phyloP scores from a whole-genome alignment of 768 basidiomycete genomes.

The Collybiopsis luxurians region DNA sequence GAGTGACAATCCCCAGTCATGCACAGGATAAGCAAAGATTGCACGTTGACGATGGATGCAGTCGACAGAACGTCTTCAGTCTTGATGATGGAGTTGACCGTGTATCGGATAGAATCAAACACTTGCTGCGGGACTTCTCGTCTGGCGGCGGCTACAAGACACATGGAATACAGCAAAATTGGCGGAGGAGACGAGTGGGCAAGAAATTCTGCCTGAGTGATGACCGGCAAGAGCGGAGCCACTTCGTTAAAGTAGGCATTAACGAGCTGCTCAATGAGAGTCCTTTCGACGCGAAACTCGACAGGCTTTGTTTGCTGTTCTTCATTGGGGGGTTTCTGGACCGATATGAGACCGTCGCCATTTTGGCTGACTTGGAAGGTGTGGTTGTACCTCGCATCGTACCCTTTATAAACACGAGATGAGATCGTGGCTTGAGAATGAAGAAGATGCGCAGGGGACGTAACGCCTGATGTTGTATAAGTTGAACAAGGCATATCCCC shows the following conservation, averaged over 20 bases:
- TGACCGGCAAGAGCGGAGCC: slow-evolving; percentile 84
- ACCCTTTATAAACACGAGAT: slow-evolving; percentile 79
- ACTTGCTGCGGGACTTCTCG: slow-evolving; percentile 80
- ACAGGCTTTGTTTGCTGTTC: slow-evolving; percentile 62
- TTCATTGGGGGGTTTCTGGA: slow-evolving; percentile 59
- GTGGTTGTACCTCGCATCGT: slow-evolving; percentile 87
- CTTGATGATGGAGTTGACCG: slow-evolving; percentile 86
- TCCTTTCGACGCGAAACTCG: slow-evolving; percentile 73
- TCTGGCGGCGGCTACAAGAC: slow-evolving; percentile 85
- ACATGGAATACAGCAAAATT: slow-evolving; percentile 90
- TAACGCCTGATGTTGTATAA: slow-evolving; percentile 72
- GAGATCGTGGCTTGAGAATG: slow-evolving; percentile 89
- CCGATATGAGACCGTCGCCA: slow-evolving; percentile 86
- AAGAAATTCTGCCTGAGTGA: slow-evolving; percentile 87
- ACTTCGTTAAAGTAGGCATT: slow-evolving; percentile 93
- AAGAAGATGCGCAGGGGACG: slow-evolving; percentile 79
- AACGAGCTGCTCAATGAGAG: slow-evolving; percentile 76
- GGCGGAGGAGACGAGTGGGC: slow-evolving; percentile 69
- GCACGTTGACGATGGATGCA: slow-evolving; percentile 82
- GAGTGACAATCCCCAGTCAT: slow-evolving; percentile 92
- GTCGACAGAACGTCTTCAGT: slow-evolving; percentile 89
- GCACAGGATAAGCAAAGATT: slow-evolving; percentile 79
- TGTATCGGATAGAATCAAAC: slow-evolving; percentile 87
- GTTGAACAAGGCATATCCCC: slow-evolving; percentile 28
- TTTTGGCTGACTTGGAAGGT: slow-evolving; percentile 80